These are phyloP conservation scores for Ustilago lituana DNA, from an alignment of 1,284 basidiomycete genomes.

Conservation along the genomic window DNA sequence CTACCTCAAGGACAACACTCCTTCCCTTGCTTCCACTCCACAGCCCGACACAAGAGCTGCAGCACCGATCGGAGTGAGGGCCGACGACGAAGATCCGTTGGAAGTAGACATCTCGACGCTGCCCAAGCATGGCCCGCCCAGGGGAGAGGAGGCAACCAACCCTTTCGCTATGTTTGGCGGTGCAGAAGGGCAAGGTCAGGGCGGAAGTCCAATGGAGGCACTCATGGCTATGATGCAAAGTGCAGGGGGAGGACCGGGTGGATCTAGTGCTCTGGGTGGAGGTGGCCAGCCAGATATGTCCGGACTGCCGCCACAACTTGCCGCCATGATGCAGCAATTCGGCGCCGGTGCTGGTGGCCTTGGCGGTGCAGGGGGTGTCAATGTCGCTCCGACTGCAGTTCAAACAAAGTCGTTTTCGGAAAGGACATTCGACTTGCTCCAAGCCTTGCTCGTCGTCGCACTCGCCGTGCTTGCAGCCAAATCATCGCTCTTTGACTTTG, in stretches of 20 bases:
- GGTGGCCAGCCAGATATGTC: constrained; percentile 32
- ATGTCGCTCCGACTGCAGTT: constrained; percentile 6
- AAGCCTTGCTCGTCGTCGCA: constrained; percentile 32
- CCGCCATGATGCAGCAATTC: constrained; percentile 55
- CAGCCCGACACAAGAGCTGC: background rate
- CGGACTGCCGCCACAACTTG: constrained; percentile 40
- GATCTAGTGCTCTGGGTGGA: constrained; percentile 4
- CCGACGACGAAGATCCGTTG: constrained; percentile 51
- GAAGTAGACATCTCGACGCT: constrained; percentile 51
- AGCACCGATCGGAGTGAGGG: background rate
- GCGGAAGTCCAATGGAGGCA: constrained; percentile 41
- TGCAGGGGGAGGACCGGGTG: constrained; percentile 23
- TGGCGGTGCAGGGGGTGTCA: constrained; percentile 4
- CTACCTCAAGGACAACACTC: constrained; percentile 49
- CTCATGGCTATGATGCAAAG: constrained; percentile 55
- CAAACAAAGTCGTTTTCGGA: constrained; percentile 26
- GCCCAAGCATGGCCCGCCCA: constrained; percentile 8
- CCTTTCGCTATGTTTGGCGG: constrained; percentile 40
- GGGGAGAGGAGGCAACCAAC: constrained; percentile 25
- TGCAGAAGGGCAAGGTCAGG: background rate
- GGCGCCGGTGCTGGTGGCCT: constrained; percentile 15
- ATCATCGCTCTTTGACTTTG: constrained; percentile 37
- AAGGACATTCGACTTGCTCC: constrained; percentile 36
- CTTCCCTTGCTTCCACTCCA: constrained; percentile 10
- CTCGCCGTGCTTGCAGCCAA: constrained; percentile 38